phyloP scores from a whole-genome alignment of 495 filamentous ascomycete genomes.

The Entonaema liquescens region DNA sequence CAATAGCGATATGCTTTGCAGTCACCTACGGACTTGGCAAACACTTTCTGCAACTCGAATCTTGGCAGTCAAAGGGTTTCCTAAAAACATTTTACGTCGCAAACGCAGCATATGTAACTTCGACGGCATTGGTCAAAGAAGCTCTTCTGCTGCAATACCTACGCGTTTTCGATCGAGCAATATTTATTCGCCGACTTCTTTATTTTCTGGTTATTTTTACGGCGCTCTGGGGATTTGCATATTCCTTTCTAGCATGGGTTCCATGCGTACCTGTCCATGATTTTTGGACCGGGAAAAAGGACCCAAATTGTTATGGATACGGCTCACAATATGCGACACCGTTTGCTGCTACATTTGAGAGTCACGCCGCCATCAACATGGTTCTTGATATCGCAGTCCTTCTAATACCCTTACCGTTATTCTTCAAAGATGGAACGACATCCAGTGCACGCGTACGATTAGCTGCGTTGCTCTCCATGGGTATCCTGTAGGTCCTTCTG shows the following conservation, averaged over 20 bases:
- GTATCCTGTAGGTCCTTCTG: constrained; percentile 39
- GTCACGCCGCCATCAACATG: constrained; percentile 47
- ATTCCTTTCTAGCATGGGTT: constrained; percentile 47
- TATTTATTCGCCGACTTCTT: constrained; percentile 31
- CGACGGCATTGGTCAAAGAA: constrained; percentile 47
- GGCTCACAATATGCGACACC: constrained; percentile 32
- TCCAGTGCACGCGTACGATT: constrained; percentile 35
- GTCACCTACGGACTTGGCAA: constrained; percentile 40
- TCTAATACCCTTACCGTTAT: constrained; percentile 45
- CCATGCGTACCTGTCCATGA: constrained; percentile 43
- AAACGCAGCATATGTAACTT: constrained; percentile 44
- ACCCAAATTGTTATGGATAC: constrained; percentile 41
- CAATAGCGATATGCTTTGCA: constrained; percentile 35
- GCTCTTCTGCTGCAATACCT: constrained; percentile 50
- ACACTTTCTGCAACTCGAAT: constrained; percentile 35
- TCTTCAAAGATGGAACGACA: constrained; percentile 40
- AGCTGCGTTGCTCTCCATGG: constrained; percentile 43
- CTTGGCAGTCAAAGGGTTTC: constrained; percentile 29
- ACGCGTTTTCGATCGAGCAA: constrained; percentile 40
- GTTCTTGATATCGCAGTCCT: constrained; percentile 46
- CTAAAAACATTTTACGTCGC: constrained; percentile 44
- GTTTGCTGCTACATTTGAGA: constrained; percentile 45
- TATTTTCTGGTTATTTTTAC: constrained; percentile 37
- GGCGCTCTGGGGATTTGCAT: constrained; percentile 45
- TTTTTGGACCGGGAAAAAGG: constrained; percentile 32